phyloP scores from a whole-genome alignment of 495 filamentous ascomycete genomes.

The Xylaria telfairii region DNA sequence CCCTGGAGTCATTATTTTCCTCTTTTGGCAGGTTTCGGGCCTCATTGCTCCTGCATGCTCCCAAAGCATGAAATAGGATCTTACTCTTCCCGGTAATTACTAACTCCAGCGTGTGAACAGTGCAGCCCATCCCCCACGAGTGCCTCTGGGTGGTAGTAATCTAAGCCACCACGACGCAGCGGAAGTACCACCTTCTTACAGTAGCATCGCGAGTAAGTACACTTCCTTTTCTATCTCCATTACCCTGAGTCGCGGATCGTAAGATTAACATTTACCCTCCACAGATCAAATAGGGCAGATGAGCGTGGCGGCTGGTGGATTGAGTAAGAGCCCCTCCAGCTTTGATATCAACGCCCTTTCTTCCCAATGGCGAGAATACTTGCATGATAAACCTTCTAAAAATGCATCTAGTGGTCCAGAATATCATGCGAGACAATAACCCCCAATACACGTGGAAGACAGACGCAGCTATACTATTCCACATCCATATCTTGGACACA shows the following conservation, averaged over 20 bases:
- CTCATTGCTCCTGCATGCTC: too few species aligned
- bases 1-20: too few species aligned
- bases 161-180: neutral
- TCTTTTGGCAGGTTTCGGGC: too few species aligned
- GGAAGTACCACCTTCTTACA: neutral
- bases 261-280: neutral
- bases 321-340: neutral
- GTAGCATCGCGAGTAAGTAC: neutral
- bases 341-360: neutral
- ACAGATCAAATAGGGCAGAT: neutral
- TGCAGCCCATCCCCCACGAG: neutral
- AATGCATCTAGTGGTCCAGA: neutral
- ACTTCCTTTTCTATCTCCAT: neutral
- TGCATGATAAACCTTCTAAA: neutral
- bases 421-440: neutral
- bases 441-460: neutral
- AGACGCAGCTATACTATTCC: constrained; percentile 1
- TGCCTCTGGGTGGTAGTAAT: neutral
- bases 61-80: too few species aligned
- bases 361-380: neutral
- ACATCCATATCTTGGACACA: neutral
- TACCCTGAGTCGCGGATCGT: neutral
- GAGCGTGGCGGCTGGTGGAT: neutral
- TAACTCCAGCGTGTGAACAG: too few species aligned
- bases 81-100: too few species aligned